These are phyloP conservation scores for Suillus brevipes DNA, from an alignment of 768 basidiomycete species.

Conservation along the genomic window DNA sequence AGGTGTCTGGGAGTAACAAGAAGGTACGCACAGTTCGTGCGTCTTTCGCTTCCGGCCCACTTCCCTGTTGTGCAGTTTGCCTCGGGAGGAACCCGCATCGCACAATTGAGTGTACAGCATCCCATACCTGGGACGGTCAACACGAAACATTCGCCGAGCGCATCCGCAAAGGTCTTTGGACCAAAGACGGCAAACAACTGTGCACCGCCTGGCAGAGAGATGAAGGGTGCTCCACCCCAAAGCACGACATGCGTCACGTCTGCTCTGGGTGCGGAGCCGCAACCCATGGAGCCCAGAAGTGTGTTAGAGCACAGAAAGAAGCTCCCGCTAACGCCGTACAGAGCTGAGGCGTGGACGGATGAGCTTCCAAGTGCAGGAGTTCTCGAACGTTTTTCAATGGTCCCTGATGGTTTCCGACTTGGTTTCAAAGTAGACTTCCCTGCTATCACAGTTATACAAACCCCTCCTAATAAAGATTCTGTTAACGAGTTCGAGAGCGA, in stretches of 20 bases:
- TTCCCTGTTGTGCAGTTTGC: too few species aligned
- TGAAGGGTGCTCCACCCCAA: slow-evolving; percentile 1
- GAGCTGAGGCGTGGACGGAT: neutral
- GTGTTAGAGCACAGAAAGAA: slow-evolving; percentile 12
- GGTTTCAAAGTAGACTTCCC: slow-evolving; percentile 14
- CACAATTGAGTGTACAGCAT: too few species aligned
- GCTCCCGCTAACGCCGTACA: slow-evolving; percentile 9
- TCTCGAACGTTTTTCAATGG: neutral
- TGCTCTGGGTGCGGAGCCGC: slow-evolving; percentile 9
- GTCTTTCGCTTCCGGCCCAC: too few species aligned
- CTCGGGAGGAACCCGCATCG: too few species aligned
- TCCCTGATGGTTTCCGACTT: neutral
- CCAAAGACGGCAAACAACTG: slow-evolving; percentile 1
- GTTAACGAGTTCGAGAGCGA: neutral
- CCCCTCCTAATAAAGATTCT: slow-evolving; percentile 5
- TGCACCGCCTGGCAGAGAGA: slow-evolving; percentile 6
- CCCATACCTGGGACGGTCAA: too few species aligned
- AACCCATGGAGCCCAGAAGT: slow-evolving; percentile 10
- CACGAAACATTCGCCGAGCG: neutral
- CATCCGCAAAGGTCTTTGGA: neutral
- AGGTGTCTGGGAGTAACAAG: too few species aligned
- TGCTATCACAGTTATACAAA: neutral
- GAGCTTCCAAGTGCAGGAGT: too few species aligned
- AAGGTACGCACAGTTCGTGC: too few species aligned
- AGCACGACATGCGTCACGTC: neutral